A percentile compares a stretch with the other conserved stretches of the same genome.
Evolutionary conservation across 208 protist genomes (phyloP).

Genomic region (Trypanosoma mega): DNA sequence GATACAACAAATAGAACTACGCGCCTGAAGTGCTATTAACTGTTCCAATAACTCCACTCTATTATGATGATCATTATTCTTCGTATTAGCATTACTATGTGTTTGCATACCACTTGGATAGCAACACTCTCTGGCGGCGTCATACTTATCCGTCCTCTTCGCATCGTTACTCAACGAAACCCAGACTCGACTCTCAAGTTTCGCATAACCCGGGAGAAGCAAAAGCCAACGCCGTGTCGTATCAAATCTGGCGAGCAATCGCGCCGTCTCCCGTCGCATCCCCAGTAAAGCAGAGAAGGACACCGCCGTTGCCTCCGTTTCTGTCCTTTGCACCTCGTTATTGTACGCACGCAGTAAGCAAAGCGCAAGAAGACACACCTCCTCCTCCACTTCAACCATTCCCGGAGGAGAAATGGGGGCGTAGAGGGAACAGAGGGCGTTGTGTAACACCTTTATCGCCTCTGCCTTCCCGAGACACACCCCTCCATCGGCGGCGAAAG

Average conservation of each 20-base stretch:
- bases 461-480: constrained; percentile 14
- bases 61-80: background rate
- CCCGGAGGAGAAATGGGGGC: background rate
- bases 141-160: too few species aligned
- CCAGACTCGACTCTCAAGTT: too few species aligned
- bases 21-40: constrained; percentile 3
- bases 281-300: too few species aligned
- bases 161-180: too few species aligned
- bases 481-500: background rate
- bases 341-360: constrained; percentile 11
- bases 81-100: background rate
- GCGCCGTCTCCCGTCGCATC: constrained; percentile 13
- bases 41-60: background rate
- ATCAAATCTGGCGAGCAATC: constrained; percentile 15
- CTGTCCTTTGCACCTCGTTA: background rate
- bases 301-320: too few species aligned
- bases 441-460: constrained; percentile 9
- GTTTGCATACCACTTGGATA: too few species aligned
- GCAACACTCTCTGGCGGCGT: too few species aligned
- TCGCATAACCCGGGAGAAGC: too few species aligned
- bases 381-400: background rate
- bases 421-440: constrained; percentile 2
- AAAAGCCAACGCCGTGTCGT: constrained; percentile 18
- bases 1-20: constrained; percentile 19
- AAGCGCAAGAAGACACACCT: constrained; percentile 15